Percentiles rank a stretch among this genome's conserved stretches.
phyloP scores from a whole-genome alignment of 495 filamentous ascomycete genomes.

The Daldinia loculata region DNA sequence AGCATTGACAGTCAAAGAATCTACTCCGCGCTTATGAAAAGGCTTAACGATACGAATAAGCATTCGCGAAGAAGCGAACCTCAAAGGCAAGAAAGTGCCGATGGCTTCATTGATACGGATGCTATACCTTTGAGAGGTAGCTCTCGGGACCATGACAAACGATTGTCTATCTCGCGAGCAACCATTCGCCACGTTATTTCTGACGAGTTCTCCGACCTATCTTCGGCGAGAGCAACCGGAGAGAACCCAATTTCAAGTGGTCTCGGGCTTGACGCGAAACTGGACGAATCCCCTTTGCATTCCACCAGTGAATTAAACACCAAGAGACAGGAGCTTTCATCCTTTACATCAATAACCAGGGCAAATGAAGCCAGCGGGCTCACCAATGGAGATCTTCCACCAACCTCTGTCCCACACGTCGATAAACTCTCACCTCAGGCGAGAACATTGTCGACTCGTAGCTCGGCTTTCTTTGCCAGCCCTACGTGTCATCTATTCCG shows the following conservation, averaged over 20 bases:
- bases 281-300: constrained; percentile 1
- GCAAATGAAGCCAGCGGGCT: not conserved
- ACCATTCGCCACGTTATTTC: constrained; percentile 50
- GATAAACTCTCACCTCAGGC: constrained; percentile 17
- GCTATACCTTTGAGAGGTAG: constrained; percentile 48
- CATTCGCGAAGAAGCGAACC: constrained; percentile 44
- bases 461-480: constrained; percentile 55
- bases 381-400: not conserved
- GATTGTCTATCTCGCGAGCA: constrained; percentile 22
- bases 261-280: not conserved
- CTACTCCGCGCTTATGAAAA: constrained; percentile 78
- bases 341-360: constrained; percentile 4
- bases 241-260: constrained; percentile 1
- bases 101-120: constrained; percentile 42
- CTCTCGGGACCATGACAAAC: constrained; percentile 24
- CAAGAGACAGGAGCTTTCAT: not conserved
- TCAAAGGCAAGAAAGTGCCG: constrained; percentile 40
- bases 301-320: not conserved
- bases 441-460: constrained; percentile 37
- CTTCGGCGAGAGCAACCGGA: constrained; percentile 9
- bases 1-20: constrained; percentile 70
- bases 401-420: not conserved
- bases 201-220: constrained; percentile 27
- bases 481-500: constrained; percentile 58
- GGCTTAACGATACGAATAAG: constrained; percentile 57